Evolutionary conservation across 2,329 filamentous ascomycete species (phyloP), one percentile per base, ranked within the genome.

Genomic region (Torrubiellomyces zombiae): DNA sequence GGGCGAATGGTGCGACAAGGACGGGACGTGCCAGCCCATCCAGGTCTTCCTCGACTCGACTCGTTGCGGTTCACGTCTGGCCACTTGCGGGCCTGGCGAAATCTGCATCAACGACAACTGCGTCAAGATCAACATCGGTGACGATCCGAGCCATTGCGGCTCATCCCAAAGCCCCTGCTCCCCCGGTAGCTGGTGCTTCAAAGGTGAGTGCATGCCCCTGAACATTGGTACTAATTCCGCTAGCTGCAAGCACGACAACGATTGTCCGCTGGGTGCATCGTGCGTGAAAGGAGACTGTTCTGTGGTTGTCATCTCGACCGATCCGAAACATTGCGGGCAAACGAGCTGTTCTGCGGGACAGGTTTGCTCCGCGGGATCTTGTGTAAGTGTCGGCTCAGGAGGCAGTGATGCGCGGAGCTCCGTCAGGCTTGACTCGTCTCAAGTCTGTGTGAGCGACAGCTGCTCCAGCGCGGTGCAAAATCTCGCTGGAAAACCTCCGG

Each of bases 151-250:
- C 4, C 28, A 27, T 10, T 38, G 35, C 12, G 35, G 35, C 1
- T 2, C 15, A 8, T 28, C 19, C 12, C 28, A 32, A 5, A 25
- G 22, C 16, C 20, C 28, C 9, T 38, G 35, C 26, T 25, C 13
- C 2, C 23, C 35, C 2, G 35, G 35, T 3, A 38, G 28, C 14
- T 38, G 35, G 35, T 38, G 35, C 4, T 33, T 38, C 6, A 36
- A 38, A 5, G 35, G 31, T 2, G 24, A 11, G 7, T 38, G 35
- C 2, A 25, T 32, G 2, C 35, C 35, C 0, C 36, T 38, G 6
- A 15, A 23, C 4, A 14, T 38, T 0, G 35, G 35, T 7, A 37
- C 35, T n/a, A 38, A 34, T 7, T 18, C 18, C 7, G n/a, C 18
- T n/a, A 18, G n/a, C 7, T 18, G 18, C 18, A 7, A n/a, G 7